Base-by-base conservation (phyloP, 1,139 yeast genomes). In the Saccharomycopsis hybrid region DNA sequence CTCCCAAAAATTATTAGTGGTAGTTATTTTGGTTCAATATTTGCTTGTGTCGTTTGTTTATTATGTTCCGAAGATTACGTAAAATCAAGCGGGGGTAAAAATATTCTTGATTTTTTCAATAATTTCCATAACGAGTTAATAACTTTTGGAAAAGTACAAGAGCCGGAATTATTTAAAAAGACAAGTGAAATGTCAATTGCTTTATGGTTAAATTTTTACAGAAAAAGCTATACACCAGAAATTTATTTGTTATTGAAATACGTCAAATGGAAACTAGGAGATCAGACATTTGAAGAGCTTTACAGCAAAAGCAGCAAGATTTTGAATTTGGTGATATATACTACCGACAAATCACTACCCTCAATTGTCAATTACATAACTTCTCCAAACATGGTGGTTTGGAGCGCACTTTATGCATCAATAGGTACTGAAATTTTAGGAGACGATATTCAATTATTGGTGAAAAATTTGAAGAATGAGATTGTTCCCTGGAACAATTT, bases 241-340 rank as follows among this genome's bases (percentile, higher is more conserved):
- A 81, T 89, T 44, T 70, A 85, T 52, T 68, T 86, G 18, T 87
- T 90, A 56, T 78, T 87, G 63, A 83, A 82, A 59, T 89, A 82
- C 63, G 96, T 88, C 2, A 68, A 84, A 51, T 80, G 78, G 55
- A 77, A 82, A n/a, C 77, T 90, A 29, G 96, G 94, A 0, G 85
- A 86, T 58, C 67, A 85, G 62, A 92, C 97, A 0, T 92, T 92
- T 65, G 96, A 88, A 64, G 97, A 92, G 63, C 96, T 97, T 0
- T 88, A 85, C 63, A 76, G 85, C 57, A 80, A 83, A 54, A 88
- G 97, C 0, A 88, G 89, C 43, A 80, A 88, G 58, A 81, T 89
- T 1, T 71, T 92, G 48, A 92, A 90, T 63, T 84, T 92, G 46
- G 87, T 94, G 1, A 94, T 92, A 2, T 95, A 95, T 50, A 89